Evolutionary conservation across 345 rosid genomes (phyloP), one percentile per base, ranked within the genome.

Genomic region (Melastoma malabathricum): DNA sequence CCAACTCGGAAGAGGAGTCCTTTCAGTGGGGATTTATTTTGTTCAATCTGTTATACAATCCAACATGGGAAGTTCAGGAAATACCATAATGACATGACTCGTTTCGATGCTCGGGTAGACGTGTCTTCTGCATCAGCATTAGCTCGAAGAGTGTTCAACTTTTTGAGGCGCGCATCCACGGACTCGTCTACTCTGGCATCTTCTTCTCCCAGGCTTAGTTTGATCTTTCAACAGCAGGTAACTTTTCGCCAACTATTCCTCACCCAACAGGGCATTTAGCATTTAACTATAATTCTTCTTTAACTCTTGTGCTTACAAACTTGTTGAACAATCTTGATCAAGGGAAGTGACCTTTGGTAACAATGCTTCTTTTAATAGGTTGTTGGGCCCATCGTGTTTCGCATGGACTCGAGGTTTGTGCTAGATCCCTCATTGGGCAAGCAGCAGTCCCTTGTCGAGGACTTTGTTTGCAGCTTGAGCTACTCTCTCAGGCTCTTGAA

Each of bases 141-240:
- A 43, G 72, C 76, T 44, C 68, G 64, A 68, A 69, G 56, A 57
- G 55, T 75, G 52, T 64, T 74, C 56, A 75, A 76, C 41, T 51
- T 58, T 18, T 58, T 79, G 16, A 64, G 50, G 62, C 58, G 64
- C 49, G 65, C 80, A 53, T 63, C 86, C 29, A 68, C 47, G 16
- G 58, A 64, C 43, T 59, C 52, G 51, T 75, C 56, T 29, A 78
- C 71, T 10, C 43, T 61, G 14, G 60, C 71, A 39, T 38, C 72
- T 19, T 74, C 85, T 46, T 79, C 79, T 57, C 95, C 95, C 7
- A 79, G 69, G 64, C 75, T 83, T 38, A 81, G 71, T 68, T 65
- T 83, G 59, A 81, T 81, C 55, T 70, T 89, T 56, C 95, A 82
- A 57, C 97, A 89, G 55, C 97, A 85, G 97, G 95, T 82, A 74